Evolutionary conservation across 2,329 filamentous ascomycete species (phyloP).

Genomic region (Aureobasidium sp.): DNA sequence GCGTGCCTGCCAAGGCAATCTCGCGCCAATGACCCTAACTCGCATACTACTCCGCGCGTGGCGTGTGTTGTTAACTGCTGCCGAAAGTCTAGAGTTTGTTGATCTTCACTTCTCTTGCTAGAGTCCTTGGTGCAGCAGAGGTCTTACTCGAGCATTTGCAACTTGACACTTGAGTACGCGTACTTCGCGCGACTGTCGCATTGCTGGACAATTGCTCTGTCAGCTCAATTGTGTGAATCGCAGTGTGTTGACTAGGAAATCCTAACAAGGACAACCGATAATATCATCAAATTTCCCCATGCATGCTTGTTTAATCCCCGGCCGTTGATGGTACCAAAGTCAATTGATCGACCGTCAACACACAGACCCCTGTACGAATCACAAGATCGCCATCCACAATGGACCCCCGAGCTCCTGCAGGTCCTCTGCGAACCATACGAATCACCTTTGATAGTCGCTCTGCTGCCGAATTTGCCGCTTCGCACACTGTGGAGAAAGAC

Average conservation of each 20-base stretch:
- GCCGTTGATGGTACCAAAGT: background rate
- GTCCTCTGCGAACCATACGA: constrained; percentile 1
- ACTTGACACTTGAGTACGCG: background rate
- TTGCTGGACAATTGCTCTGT: background rate
- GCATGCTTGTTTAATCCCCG: background rate
- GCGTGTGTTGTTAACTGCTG: constrained; percentile 11
- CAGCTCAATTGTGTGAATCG: background rate
- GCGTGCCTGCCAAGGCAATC: constrained; percentile 14
- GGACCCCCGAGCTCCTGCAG: background rate
- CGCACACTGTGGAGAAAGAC: background rate
- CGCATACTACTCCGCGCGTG: background rate
- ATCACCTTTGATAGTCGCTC: background rate
- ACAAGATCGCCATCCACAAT: background rate
- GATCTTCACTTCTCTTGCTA: background rate
- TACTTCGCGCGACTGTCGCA: background rate
- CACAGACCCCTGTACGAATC: background rate
- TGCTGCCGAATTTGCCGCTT: background rate
- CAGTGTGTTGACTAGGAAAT: background rate
- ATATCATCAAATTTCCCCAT: constrained; percentile 12
- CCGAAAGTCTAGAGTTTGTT: constrained; percentile 2
- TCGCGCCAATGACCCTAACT: constrained; percentile 5
- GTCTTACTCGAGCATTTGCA: background rate
- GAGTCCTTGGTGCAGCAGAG: background rate
- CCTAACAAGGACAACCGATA: background rate
- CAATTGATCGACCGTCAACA: constrained; percentile 9